phyloP scores from a whole-genome alignment of 805 yeast species.

The Grigorovia transvaalensis region DNA sequence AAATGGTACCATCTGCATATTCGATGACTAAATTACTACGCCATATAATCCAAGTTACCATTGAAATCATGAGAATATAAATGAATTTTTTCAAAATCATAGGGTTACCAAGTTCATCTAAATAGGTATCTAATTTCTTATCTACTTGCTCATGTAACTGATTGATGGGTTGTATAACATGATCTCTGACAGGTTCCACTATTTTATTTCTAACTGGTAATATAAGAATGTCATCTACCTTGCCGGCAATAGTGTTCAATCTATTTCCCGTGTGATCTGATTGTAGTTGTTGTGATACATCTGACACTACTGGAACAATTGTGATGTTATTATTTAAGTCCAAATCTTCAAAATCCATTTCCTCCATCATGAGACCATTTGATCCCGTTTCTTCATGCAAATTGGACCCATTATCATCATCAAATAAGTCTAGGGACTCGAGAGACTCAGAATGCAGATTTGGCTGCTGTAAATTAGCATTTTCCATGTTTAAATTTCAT shows the following conservation, averaged over 20 bases:
- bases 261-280: neutral
- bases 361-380: neutral
- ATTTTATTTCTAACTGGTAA: neutral
- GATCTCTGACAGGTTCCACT: constrained; percentile 7
- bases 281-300: neutral
- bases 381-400: neutral
- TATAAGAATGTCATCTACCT: neutral
- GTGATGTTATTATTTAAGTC: neutral
- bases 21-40: constrained; percentile 36
- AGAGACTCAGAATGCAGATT: neutral
- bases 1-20: constrained; percentile 37
- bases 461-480: neutral
- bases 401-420: neutral
- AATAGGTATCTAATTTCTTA: constrained; percentile 38
- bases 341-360: neutral
- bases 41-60: constrained; percentile 43
- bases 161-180: constrained; percentile 29
- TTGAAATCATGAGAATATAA: constrained; percentile 52
- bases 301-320: neutral
- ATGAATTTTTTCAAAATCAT: constrained; percentile 63
- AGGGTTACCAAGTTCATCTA: constrained; percentile 71
- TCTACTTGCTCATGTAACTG: constrained; percentile 7
- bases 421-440: neutral
- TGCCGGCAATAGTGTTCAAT: neutral
- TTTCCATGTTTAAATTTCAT: neutral